Conservation (phyloP, 1,139 yeast genomes). For the Suhomyces atakaporum region DNA sequence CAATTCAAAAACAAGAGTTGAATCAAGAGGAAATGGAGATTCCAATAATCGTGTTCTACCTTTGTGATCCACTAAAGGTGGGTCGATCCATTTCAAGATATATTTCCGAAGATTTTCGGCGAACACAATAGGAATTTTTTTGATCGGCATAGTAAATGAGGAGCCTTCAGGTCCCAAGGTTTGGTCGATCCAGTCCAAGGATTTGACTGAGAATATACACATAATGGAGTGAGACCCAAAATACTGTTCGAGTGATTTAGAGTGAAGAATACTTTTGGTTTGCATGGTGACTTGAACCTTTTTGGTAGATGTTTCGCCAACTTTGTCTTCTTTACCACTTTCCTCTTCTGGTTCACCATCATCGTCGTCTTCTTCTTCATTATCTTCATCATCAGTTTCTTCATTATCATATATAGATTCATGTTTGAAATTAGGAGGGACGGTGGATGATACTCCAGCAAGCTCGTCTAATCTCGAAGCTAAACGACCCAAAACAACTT, state of each 20-base stretch:
- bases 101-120: conserved; percentile 22
- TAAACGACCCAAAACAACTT: conserved; percentile 24
- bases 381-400: conserved; percentile 3
- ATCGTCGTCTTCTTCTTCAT: conserved; percentile 3
- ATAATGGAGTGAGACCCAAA: conserved; percentile 44
- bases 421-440: neutral
- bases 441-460: conserved; percentile 5
- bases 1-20: conserved; percentile 24
- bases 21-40: conserved; percentile 32
- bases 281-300: neutral
- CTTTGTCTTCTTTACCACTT: neutral
- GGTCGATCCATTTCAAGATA: conserved; percentile 37
- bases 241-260: conserved; percentile 20
- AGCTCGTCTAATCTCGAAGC: conserved; percentile 19
- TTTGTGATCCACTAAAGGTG: conserved; percentile 27
- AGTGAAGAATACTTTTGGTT: conserved; percentile 1
- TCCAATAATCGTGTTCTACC: conserved; percentile 23
- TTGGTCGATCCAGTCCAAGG: conserved; percentile 36
- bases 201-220: conserved; percentile 38
- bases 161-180: conserved; percentile 27
- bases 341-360: conserved; percentile 3
- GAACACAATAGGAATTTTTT: conserved; percentile 33
- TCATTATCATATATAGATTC: conserved; percentile 7
- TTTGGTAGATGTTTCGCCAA: neutral
- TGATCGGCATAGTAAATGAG: conserved; percentile 30